A percentile compares a stretch with the other conserved stretches of the same genome.
Evolutionary conservation across 108 stramenopile species (phyloP).

Genomic region (Schizochytrium sp.): DNA sequence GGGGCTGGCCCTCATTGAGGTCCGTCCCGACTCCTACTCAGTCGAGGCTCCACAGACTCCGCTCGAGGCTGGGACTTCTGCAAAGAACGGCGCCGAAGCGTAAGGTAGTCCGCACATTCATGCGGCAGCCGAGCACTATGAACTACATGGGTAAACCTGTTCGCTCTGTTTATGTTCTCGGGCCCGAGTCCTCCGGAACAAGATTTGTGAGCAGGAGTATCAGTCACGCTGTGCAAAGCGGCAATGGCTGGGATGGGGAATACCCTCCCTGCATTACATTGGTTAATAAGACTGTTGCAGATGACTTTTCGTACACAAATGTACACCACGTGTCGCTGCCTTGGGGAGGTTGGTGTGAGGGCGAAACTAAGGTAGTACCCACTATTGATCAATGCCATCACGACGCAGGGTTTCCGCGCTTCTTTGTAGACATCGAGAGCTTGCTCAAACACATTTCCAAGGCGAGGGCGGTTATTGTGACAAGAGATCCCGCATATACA

Average conservation of each 20-base stretch:
- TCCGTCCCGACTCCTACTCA: too few relatives aligned
- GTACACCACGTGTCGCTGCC: not conserved
- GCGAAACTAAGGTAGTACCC: not conserved
- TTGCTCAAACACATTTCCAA: not conserved
- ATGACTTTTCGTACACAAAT: too few relatives aligned
- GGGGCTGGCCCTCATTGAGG: too few relatives aligned
- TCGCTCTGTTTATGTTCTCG: not conserved
- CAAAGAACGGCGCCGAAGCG: too few relatives aligned
- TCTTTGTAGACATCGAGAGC: not conserved
- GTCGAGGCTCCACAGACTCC: too few relatives aligned
- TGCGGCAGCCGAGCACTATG: too few relatives aligned
- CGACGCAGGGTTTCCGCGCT: not conserved
- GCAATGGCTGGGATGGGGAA: not conserved
- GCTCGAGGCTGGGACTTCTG: too few relatives aligned
- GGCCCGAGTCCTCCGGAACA: not conserved
- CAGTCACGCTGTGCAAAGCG: not conserved
- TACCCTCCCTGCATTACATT: not conserved
- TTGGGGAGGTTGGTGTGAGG: not conserved
- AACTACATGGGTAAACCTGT: too few relatives aligned
- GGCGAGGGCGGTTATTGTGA: not conserved
- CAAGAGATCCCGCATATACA: not conserved
- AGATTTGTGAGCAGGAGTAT: not conserved
- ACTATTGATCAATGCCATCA: not conserved
- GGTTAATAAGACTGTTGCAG: not conserved
- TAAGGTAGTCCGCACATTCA: too few relatives aligned